A percentile compares a stretch with the other conserved stretches of the same genome.
Evolutionary conservation across 2,329 filamentous ascomycete genomes (phyloP).

Genomic region (Phaeomoniella chlamydospora): DNA sequence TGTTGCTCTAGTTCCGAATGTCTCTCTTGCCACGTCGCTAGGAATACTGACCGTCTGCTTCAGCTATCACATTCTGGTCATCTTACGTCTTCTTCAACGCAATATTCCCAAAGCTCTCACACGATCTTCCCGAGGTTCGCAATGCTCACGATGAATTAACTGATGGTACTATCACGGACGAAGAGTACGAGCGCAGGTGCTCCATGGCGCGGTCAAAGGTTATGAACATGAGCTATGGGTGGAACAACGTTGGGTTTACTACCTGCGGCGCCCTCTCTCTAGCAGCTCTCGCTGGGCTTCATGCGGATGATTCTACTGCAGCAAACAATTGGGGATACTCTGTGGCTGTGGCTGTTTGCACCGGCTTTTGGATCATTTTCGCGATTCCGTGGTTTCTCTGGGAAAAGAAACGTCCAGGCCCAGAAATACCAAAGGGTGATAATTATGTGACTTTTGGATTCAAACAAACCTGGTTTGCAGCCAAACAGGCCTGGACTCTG

Average conservation of each 20-base stretch:
- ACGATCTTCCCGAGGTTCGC: slow-evolving; percentile 37
- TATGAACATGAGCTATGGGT: slow-evolving; percentile 49
- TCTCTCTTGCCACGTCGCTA: too few relatives aligned
- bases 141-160: slow-evolving; percentile 33
- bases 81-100: too few relatives aligned
- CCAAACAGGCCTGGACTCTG: slow-evolving; percentile 46
- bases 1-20: slow-evolving; percentile 54
- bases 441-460: slow-evolving; percentile 42
- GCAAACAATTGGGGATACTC: slow-evolving; percentile 55
- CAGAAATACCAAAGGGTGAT: slow-evolving; percentile 29
- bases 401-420: slow-evolving; percentile 50
- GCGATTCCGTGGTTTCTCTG: slow-evolving; percentile 53
- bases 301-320: slow-evolving; percentile 41
- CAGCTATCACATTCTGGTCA: slow-evolving; percentile 56
- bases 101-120: slow-evolving; percentile 43
- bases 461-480: slow-evolving; percentile 45
- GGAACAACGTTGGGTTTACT: slow-evolving; percentile 48
- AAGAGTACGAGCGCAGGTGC: slow-evolving; percentile 47
- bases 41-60: too few relatives aligned
- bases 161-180: slow-evolving; percentile 37
- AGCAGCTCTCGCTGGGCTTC: slow-evolving; percentile 45
- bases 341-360: slow-evolving; percentile 51
- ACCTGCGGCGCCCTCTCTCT: slow-evolving; percentile 51
- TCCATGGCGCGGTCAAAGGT: slow-evolving; percentile 49
- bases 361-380: slow-evolving; percentile 48